Percentiles rank a stretch among this genome's conserved stretches.
phyloP scores from a whole-genome alignment of 345 rosid genomes.

The Abelmoschus esculentus region DNA sequence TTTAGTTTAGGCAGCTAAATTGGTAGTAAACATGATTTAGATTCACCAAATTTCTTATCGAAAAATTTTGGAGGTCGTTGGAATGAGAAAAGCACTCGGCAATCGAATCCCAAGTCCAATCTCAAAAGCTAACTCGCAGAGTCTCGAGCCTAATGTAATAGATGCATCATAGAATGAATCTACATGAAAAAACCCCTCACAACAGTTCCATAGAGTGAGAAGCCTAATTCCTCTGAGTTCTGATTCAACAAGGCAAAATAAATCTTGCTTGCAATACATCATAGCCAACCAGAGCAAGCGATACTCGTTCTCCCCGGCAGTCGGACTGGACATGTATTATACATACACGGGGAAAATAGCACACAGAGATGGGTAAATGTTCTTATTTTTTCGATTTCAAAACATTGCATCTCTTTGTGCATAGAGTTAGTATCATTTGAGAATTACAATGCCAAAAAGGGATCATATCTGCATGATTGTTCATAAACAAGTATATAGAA shows the following conservation, averaged over 20 bases:
- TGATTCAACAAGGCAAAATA: background rate
- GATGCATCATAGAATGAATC: background rate
- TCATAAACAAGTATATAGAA: constrained; percentile 20
- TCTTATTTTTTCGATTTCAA: background rate
- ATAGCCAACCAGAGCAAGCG: background rate
- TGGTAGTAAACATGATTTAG: too few species aligned
- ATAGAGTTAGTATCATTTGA: background rate
- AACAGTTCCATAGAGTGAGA: background rate
- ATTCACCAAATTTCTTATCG: too few species aligned
- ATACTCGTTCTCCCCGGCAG: background rate
- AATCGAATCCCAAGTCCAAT: too few species aligned
- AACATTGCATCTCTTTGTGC: background rate
- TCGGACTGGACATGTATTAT: background rate
- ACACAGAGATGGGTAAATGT: background rate
- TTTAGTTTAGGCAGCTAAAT: too few species aligned
- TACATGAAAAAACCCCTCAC: background rate
- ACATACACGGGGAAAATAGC: background rate
- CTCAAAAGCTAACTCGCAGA: background rate
- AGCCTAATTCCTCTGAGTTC: background rate
- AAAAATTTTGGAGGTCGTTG: too few species aligned
- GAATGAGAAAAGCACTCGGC: too few species aligned
- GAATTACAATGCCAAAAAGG: background rate
- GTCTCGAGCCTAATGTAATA: background rate
- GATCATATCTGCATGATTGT: constrained; percentile 15
- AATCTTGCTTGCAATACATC: background rate